phyloP scores from a whole-genome alignment of 768 basidiomycete genomes.

The Boletus bicolor region DNA sequence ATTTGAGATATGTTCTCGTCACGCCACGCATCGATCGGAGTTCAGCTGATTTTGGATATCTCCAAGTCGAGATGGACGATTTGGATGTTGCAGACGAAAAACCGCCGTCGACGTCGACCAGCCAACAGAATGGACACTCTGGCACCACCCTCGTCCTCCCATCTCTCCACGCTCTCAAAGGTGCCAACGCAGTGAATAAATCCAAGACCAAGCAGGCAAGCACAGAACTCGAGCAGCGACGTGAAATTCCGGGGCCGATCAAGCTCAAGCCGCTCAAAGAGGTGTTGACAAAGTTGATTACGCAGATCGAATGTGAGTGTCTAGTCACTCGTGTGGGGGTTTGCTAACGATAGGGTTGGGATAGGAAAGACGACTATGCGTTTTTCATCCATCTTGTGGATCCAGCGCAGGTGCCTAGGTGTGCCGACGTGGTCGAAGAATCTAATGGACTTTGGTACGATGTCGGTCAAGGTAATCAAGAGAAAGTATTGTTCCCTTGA shows the following conservation, averaged over 20 bases:
- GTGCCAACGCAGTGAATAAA: slow-evolving; percentile 51
- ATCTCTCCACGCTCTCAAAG: slow-evolving; percentile 60
- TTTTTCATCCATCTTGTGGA: slow-evolving; percentile 76
- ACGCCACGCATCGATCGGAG: not conserved
- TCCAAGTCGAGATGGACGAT: slow-evolving; percentile 31
- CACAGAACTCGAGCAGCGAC: slow-evolving; percentile 25
- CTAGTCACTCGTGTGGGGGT: too few species aligned
- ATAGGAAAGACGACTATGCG: slow-evolving; percentile 82
- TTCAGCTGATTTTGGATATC: slow-evolving; percentile 2
- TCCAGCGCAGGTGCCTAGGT: slow-evolving; percentile 54
- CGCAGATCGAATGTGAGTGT: slow-evolving; percentile 41
- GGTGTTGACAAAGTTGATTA: slow-evolving; percentile 61
- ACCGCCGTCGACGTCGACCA: slow-evolving; percentile 30
- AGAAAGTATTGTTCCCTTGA: slow-evolving; percentile 79
- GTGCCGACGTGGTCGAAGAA: slow-evolving; percentile 64
- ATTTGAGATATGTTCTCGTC: slow-evolving; percentile 9
- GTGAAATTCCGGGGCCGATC: slow-evolving; percentile 48
- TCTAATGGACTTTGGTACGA: slow-evolving; percentile 93
- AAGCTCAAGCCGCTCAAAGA: slow-evolving; percentile 81
- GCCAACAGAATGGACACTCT: slow-evolving; percentile 30
- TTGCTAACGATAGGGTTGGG: slow-evolving; percentile 5
- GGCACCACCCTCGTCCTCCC: slow-evolving; percentile 67
- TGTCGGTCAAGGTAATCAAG: slow-evolving; percentile 70
- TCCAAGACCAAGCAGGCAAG: slow-evolving; percentile 34
- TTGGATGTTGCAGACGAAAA: slow-evolving; percentile 31